A percentile compares a stretch with the other conserved stretches of the same genome.
These are phyloP conservation scores for Alnus rubra DNA, from an alignment of 306 rosid species.

Conservation along the genomic window DNA sequence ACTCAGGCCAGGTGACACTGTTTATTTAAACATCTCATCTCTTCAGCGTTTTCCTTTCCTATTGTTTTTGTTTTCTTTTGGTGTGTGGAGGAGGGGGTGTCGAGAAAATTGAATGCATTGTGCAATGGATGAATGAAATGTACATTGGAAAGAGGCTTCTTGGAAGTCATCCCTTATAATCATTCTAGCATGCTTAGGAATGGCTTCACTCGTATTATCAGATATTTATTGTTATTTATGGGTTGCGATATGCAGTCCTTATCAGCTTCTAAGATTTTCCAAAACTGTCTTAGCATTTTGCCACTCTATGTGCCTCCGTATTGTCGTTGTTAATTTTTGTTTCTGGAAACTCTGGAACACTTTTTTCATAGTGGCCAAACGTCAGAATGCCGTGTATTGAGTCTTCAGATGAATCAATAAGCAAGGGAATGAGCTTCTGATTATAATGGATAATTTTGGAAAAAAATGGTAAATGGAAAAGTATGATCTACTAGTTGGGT, in stretches of 20 bases:
- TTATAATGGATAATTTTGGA: not conserved
- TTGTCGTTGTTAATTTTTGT: not conserved
- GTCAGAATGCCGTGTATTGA: not conserved
- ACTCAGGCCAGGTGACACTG: constrained; percentile 54
- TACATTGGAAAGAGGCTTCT: not conserved
- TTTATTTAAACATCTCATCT: not conserved
- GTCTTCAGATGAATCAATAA: not conserved
- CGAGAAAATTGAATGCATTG: not conserved
- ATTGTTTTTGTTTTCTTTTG: not conserved
- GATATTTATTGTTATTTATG: not conserved
- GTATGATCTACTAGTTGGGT: not conserved
- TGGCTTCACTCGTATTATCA: not conserved
- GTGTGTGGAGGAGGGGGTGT: not conserved
- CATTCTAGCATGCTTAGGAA: not conserved
- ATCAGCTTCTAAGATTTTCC: not conserved
- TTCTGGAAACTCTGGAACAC: not conserved
- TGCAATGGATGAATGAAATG: not conserved
- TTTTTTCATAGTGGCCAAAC: not conserved
- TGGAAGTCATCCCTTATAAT: not conserved
- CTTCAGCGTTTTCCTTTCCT: not conserved
- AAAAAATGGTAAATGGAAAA: not conserved
- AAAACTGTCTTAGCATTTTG: not conserved
- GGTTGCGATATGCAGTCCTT: not conserved
- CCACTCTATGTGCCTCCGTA: not conserved
- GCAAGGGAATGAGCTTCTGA: not conserved